Base-by-base conservation (phyloP, 768 basidiomycete species). In the Boletellus ananas region DNA sequence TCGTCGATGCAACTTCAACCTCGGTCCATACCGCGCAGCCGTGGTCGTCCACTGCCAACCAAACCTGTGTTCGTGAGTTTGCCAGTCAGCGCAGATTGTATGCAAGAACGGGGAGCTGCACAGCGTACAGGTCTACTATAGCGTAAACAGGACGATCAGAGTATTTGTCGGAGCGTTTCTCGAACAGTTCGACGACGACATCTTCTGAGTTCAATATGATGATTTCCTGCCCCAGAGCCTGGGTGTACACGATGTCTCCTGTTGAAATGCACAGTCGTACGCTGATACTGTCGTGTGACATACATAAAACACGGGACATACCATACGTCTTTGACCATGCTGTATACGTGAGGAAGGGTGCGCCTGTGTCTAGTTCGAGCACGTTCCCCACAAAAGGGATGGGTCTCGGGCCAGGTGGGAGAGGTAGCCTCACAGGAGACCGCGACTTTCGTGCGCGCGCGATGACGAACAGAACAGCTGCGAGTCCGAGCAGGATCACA, bases 201-300 rank as follows among this genome's bases (percentile, higher is more conserved):
- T 23, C 23, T 23, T 23, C 23, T 57, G 71, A 73, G 64, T 75
- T 80, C 40, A 84, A 58, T 41, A 81, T 66, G 45, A 83, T 57
- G 61, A 81, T 70, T 2, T 75, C 68, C 50, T 76, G 72, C 29
- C 72, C 69, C 44, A 81, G 62, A 23, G 79, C 56, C 18, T 34
- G 42, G 0, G 16, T 25, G 17, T 50, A 34, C 12, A 58, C 36
- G 16, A 60, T 46, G 10, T 48, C 54, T 4, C 54, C 51, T 54
- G 17, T 29, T 29, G 4, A 29, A 27, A 16, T 1, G 23, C 3
- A 23, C 23, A 3, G 23, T 23, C 23, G 23, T 23, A 23, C 23
- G 23, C 5, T 23, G 3, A 23, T 23, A 23, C 23, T 5, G 23
- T 23, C 3, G 23, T 23, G 3, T 3, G 23, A 23, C 5, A 5